Conservation (phyloP, 2,329 filamentous ascomycete genomes). For the Fusarium pilosicola region DNA sequence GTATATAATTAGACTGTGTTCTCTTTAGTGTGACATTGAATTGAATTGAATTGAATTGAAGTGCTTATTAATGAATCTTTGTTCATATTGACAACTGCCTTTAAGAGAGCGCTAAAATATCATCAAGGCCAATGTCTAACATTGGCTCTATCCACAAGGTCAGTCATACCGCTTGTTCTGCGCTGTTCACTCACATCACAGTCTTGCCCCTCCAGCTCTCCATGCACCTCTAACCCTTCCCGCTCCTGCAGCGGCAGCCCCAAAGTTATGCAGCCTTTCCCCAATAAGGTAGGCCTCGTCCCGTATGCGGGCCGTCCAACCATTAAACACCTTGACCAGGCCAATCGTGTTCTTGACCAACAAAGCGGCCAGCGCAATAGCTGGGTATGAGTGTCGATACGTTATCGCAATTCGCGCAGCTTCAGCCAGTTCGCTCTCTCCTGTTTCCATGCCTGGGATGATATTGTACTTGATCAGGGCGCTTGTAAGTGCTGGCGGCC, state of each 20-base stretch:
- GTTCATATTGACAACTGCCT: background rate
- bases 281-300: conserved; percentile 98
- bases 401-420: conserved; percentile 50
- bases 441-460: conserved; percentile 26
- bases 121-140: conserved; percentile 9
- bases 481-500: conserved; percentile 70
- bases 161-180: conserved; percentile 1
- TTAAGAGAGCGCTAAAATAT: conserved; percentile 16
- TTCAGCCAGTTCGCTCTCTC: conserved; percentile 40
- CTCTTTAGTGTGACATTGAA: too few species aligned
- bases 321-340: conserved; percentile 69
- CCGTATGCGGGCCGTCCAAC: conserved; percentile 83
- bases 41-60: background rate
- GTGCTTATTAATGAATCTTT: background rate
- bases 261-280: conserved; percentile 94
- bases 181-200: conserved; percentile 42
- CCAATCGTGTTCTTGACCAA: conserved; percentile 57
- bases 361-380: conserved; percentile 62
- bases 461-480: conserved; percentile 43
- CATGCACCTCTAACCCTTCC: conserved; percentile 50
- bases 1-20: too few species aligned
- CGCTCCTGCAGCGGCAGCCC: conserved; percentile 56
- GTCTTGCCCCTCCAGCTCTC: conserved; percentile 49
- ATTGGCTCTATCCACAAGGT: background rate
- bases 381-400: conserved; percentile 76